Evolutionary conservation across 179 eudicot species (phyloP).

Genomic region (Silene noctiflora): DNA sequence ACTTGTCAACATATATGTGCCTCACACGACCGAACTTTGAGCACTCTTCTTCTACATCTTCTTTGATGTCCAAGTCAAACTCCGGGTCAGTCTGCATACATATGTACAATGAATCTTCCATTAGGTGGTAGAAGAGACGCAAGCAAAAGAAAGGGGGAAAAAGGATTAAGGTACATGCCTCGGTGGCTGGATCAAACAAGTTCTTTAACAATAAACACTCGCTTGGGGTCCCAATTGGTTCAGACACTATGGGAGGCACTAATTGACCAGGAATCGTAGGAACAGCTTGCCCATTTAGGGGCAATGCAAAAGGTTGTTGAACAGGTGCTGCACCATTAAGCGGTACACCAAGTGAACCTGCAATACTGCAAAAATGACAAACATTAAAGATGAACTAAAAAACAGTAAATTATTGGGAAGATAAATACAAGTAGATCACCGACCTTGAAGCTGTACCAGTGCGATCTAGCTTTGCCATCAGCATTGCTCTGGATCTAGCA

Average conservation of each 20-base stretch:
- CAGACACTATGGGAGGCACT: slow-evolving; percentile 25
- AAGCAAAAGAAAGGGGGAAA: background rate
- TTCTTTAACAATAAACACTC: slow-evolving; percentile 48
- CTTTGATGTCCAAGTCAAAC: slow-evolving; percentile 48
- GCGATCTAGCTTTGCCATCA: slow-evolving; percentile 52
- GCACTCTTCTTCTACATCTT: slow-evolving; percentile 46
- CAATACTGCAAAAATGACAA: slow-evolving; percentile 33
- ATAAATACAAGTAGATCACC: slow-evolving; percentile 2
- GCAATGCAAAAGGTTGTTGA: slow-evolving; percentile 44
- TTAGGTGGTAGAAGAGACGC: background rate
- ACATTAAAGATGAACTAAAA: slow-evolving; percentile 1
- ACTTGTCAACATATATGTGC: slow-evolving; percentile 50
- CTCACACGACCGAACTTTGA: slow-evolving; percentile 44
- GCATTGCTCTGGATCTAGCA: slow-evolving; percentile 48
- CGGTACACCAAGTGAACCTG: slow-evolving; percentile 39
- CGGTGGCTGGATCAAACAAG: slow-evolving; percentile 46
- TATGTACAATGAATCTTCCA: background rate
- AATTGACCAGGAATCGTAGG: slow-evolving; percentile 41
- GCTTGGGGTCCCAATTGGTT: slow-evolving; percentile 43
- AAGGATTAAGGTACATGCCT: slow-evolving; percentile 24
- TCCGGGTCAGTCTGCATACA: slow-evolving; percentile 46
- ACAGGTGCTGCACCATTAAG: slow-evolving; percentile 35
- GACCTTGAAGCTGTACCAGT: slow-evolving; percentile 47
- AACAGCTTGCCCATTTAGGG: slow-evolving; percentile 51
- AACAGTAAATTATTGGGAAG: background rate